Percentiles rank a stretch among this genome's conserved stretches.
Conservation (phyloP, 2,329 filamentous ascomycete genomes). For the Rutstroemia sp. region DNA sequence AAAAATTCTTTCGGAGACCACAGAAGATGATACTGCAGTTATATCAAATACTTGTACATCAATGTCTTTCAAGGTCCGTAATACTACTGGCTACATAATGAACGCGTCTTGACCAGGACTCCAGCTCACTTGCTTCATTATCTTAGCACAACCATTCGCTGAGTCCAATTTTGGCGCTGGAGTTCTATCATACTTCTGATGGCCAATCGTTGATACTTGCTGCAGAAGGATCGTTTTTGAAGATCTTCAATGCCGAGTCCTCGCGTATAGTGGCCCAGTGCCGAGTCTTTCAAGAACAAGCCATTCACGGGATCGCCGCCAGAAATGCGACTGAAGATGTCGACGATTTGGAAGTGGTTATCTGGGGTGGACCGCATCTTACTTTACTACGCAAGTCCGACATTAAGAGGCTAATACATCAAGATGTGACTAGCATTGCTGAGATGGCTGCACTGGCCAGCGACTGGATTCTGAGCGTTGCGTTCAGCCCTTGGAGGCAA, state of each 20-base stretch:
- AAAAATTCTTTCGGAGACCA: neutral
- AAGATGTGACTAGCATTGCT: conserved; percentile 13
- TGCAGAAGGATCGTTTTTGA: conserved; percentile 53
- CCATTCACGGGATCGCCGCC: conserved; percentile 65
- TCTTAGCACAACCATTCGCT: conserved; percentile 27
- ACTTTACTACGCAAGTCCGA: conserved; percentile 29
- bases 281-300: conserved; percentile 57
- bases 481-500: conserved; percentile 40
- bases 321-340: conserved; percentile 15
- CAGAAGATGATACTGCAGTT: neutral
- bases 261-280: conserved; percentile 35
- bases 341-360: conserved; percentile 37
- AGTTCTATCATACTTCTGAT: conserved; percentile 36
- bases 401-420: conserved; percentile 13
- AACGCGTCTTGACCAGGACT: neutral
- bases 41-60: neutral
- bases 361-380: conserved; percentile 62
- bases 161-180: conserved; percentile 52
- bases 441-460: conserved; percentile 40
- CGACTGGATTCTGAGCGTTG: conserved; percentile 74
- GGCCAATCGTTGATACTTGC: conserved; percentile 42
- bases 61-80: conserved; percentile 10
- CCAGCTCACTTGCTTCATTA: neutral
- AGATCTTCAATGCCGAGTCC: conserved; percentile 37
- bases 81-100: neutral